Percentiles rank a stretch among this genome's conserved stretches.
Conservation (phyloP, 306 rosid genomes). For the Boehmeria nivea region DNA sequence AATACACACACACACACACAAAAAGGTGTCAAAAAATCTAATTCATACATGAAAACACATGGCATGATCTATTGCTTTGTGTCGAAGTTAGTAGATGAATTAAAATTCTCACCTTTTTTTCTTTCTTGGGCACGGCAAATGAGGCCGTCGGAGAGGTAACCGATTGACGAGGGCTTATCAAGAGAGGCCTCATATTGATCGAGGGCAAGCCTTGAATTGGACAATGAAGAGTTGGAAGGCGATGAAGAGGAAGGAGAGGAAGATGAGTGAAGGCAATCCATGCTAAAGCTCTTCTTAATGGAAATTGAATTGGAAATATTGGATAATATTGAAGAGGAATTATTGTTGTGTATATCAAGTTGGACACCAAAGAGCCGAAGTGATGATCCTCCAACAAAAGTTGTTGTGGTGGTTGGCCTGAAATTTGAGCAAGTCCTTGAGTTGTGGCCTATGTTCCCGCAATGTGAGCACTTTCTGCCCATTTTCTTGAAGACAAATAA, state of each 20-base stretch:
- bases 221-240: neutral
- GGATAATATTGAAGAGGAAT: constrained; percentile 7
- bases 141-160: constrained; percentile 75
- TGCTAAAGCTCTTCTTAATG: constrained; percentile 75
- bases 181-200: constrained; percentile 23
- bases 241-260: constrained; percentile 36
- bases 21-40: neutral
- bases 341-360: constrained; percentile 30
- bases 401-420: constrained; percentile 17
- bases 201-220: neutral
- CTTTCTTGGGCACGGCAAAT: constrained; percentile 50
- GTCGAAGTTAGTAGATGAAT: no score
- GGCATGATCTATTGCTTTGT: no score
- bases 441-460: constrained; percentile 90
- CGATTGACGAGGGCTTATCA: constrained; percentile 25
- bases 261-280: constrained; percentile 49
- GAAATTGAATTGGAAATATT: neutral
- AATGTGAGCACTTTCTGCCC: constrained; percentile 98
- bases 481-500: constrained; percentile 32
- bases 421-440: constrained; percentile 80
- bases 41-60: neutral
- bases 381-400: constrained; percentile 25
- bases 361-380: constrained; percentile 83
- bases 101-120: constrained; percentile 56
- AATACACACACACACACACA: neutral